Conservation (phyloP, 2,329 filamentous ascomycete species). For the Nemania sp. region DNA sequence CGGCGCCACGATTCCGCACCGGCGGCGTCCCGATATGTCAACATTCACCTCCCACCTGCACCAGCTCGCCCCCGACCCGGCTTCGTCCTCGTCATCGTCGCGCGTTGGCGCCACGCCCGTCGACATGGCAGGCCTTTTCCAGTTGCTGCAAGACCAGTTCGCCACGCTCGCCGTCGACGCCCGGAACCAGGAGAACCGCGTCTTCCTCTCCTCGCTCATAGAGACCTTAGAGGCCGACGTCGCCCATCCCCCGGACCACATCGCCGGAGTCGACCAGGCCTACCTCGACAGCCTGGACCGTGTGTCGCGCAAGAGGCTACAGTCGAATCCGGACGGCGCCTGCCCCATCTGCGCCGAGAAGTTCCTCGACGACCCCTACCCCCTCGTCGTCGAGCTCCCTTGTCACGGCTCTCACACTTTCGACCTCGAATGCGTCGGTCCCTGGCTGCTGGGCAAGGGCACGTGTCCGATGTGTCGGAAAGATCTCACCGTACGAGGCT, state of each 20-base stretch:
- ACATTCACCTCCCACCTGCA: constrained; percentile 63
- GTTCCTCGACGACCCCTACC: constrained; percentile 65
- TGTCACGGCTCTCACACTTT: constrained; percentile 63
- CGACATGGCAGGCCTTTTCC: constrained; percentile 61
- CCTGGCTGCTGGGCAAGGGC: constrained; percentile 67
- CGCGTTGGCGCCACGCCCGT: constrained; percentile 64
- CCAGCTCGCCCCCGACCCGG: constrained; percentile 50
- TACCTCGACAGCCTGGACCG: constrained; percentile 65
- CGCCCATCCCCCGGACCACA: constrained; percentile 53
- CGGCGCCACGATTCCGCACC: constrained; percentile 44
- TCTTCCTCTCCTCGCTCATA: constrained; percentile 57
- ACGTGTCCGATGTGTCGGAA: constrained; percentile 67
- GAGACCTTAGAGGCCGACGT: constrained; percentile 54
- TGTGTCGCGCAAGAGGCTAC: constrained; percentile 56
- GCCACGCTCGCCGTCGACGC: constrained; percentile 54
- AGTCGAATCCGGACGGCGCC: constrained; percentile 49
- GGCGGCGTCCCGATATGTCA: constrained; percentile 65
- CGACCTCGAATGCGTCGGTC: constrained; percentile 69
- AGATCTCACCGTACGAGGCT: constrained; percentile 51
- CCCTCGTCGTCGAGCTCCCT: constrained; percentile 66
- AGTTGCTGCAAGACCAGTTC: constrained; percentile 63
- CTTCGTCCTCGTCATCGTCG: constrained; percentile 46
- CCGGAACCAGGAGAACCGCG: constrained; percentile 53
- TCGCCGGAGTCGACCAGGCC: constrained; percentile 61
- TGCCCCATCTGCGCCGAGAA: constrained; percentile 68